Evolutionary conservation across 2,329 filamentous ascomycete genomes (phyloP).

Genomic region (Sporothrix pallida): DNA sequence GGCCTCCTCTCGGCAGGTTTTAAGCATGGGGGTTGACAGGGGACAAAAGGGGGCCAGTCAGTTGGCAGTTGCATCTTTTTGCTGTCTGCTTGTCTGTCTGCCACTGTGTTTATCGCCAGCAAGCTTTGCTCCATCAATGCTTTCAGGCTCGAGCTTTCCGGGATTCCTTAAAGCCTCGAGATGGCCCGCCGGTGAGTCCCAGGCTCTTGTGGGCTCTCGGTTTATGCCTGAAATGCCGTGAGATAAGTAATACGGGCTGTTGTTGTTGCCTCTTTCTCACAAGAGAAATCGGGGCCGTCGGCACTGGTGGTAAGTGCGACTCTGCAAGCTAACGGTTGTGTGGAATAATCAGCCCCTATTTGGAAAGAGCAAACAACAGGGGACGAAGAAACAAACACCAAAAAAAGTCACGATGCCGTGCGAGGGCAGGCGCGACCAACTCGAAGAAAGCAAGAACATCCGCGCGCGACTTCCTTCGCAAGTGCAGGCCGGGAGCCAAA

Average conservation of each 20-base stretch:
- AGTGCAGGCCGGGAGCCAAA: background rate
- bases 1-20: conserved; percentile 15
- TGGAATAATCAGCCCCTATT: background rate
- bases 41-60: conserved; percentile 25
- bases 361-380: background rate
- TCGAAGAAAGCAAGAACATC: background rate
- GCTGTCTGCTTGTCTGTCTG: background rate
- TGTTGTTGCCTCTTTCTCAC: background rate
- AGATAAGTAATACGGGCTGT: background rate
- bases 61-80: background rate
- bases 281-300: background rate
- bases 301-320: conserved; percentile 16
- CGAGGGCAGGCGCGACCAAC: background rate
- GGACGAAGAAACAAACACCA: background rate
- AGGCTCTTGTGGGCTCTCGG: background rate
- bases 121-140: background rate
- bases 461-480: background rate
- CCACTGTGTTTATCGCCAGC: background rate
- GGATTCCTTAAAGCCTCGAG: background rate
- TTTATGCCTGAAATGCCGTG: background rate
- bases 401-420: background rate
- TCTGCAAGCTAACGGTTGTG: background rate
- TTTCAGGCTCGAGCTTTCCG: background rate
- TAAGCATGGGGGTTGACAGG: conserved; percentile 24
- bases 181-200: background rate